Evolutionary conservation across 2,329 filamentous ascomycete species (phyloP), one percentile per base, ranked within the genome.

Genomic region (Pseudogymnoascus sp.): DNA sequence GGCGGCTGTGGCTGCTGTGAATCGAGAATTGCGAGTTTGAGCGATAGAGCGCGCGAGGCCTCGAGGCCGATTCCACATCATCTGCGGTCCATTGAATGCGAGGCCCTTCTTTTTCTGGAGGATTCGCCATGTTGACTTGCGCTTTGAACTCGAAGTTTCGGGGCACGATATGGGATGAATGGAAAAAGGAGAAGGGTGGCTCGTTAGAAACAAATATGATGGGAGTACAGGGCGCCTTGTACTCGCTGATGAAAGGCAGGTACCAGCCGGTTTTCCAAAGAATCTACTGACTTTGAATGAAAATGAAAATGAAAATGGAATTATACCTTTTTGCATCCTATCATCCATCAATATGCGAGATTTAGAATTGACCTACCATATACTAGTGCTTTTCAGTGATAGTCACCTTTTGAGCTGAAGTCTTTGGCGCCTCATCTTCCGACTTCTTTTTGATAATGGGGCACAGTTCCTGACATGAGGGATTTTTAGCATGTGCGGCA

Each of bases 1-100:
- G 67, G 63, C 70, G 65, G 21, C 70, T 72, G 34, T 69, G 68
- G 3, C 64, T 38, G 34, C 69, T 71, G 43, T 67, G 65, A 61
- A 72, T 70, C 7, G 68, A 70, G 16, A 70, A 65, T 42, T 67
- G 69, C n/a, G 71, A 72, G 37, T 66, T 69, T 43, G 67, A 64
- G 12, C 70, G 69, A 28, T 68, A 67, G 21, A 71, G 65, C 12
- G 67, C 62, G 25, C 65, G 63, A 25, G 63, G 60, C 63, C 66
- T 67, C 34, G 60, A 23, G 40, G 49, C 64, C 18, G 66, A 64
- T 53, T 70, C 70, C 4, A 68, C 59, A 62, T 72, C 69, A 8
- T 43, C 62, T 18, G 67, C 64, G 18, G 49, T 67, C 67, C 68
- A 72, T 23, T 71, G 67, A 40, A 72, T 69, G 9, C 67, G 69